phyloP scores from a whole-genome alignment of 1,284 basidiomycete species.

The Cerrena zonata region DNA sequence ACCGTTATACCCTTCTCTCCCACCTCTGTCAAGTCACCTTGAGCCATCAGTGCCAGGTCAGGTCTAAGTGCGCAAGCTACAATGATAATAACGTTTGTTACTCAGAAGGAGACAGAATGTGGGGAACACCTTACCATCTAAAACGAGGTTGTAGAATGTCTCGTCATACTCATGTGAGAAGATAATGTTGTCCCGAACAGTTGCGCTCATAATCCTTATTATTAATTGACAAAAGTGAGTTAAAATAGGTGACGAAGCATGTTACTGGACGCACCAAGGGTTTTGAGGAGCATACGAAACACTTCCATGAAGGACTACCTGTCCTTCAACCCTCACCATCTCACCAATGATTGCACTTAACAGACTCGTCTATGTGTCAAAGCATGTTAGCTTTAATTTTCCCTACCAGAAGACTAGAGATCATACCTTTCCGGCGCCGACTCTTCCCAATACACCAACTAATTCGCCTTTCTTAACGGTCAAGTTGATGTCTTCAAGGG shows the following conservation, averaged over 20 bases:
- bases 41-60: conserved; percentile 70
- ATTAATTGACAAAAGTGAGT: conserved; percentile 7
- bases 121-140: conserved; percentile 50
- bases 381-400: neutral
- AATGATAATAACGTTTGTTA: neutral
- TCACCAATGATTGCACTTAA: conserved; percentile 81
- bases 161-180: conserved; percentile 88
- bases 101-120: neutral
- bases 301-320: conserved; percentile 64
- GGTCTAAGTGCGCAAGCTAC: conserved; percentile 79
- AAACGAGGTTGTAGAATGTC: conserved; percentile 66
- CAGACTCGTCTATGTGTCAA: conserved; percentile 51
- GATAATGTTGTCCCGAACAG: conserved; percentile 82
- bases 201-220: conserved; percentile 72
- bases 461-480: conserved; percentile 81
- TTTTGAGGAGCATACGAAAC: conserved; percentile 89
- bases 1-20: conserved; percentile 62
- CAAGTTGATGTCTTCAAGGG: conserved; percentile 74
- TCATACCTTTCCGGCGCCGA: conserved; percentile 85
- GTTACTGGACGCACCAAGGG: conserved; percentile 56
- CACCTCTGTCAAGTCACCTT: conserved; percentile 73
- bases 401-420: neutral
- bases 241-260: conserved; percentile 2
- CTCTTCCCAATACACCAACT: conserved; percentile 80
- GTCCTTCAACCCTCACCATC: conserved; percentile 75